Evolutionary conservation across 257 asterid species (phyloP).

Genomic region (Lantana camara): DNA sequence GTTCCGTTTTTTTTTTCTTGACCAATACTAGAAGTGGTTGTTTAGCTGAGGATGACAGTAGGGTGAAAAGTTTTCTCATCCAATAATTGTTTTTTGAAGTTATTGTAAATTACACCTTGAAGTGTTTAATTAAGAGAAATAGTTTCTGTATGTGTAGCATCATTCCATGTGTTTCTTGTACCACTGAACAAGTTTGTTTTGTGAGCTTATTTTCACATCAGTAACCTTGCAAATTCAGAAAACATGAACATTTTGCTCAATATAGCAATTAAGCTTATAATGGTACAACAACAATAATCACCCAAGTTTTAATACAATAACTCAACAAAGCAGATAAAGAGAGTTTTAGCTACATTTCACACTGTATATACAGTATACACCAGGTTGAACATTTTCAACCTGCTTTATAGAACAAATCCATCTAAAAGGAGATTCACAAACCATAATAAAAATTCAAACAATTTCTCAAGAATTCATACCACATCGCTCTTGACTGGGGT

Average conservation of each 20-base stretch:
- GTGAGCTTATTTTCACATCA: too few relatives aligned
- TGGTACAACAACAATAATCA: neutral
- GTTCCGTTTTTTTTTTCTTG: neutral
- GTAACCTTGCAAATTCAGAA: too few relatives aligned
- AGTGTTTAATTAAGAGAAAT: conserved; percentile 9
- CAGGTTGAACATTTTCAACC: conserved; percentile 8
- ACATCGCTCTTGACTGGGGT: conserved; percentile 67
- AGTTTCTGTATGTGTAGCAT: neutral
- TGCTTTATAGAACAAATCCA: neutral
- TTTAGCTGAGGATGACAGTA: neutral
- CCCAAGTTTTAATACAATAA: neutral
- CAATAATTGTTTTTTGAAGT: conserved; percentile 10
- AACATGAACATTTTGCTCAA: too few relatives aligned
- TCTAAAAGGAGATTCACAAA: conserved; percentile 13
- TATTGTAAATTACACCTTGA: conserved; percentile 9
- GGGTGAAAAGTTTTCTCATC: conserved; percentile 5
- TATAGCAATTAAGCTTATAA: neutral
- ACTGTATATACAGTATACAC: conserved; percentile 23
- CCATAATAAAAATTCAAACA: conserved; percentile 12
- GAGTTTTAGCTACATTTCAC: conserved; percentile 4
- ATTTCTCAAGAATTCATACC: conserved; percentile 19
- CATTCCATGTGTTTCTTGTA: neutral
- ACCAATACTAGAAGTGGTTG: neutral
- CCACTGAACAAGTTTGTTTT: neutral
- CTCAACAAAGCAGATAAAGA: conserved; percentile 8